Conservation (phyloP, 179 eudicot species). For the Carnegiea gigantea region DNA sequence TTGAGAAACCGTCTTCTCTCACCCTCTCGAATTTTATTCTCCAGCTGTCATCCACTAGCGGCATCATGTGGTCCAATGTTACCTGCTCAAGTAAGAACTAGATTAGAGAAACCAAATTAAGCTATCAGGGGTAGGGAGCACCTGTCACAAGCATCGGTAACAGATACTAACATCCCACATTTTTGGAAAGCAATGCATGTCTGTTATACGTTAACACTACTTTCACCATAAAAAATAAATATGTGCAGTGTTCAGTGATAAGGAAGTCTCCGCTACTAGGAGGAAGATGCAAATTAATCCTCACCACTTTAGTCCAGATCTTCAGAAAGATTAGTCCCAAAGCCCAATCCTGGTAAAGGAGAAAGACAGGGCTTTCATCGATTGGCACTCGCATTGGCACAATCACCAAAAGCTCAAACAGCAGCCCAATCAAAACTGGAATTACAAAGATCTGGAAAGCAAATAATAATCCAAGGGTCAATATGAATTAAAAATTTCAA, state of each 20-base stretch:
- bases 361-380: conserved; percentile 99
- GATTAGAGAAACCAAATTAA: neutral
- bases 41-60: conserved; percentile 88
- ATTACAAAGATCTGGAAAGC: conserved; percentile 74
- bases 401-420: conserved; percentile 89
- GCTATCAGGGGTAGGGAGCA: neutral
- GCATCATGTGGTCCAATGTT: conserved; percentile 90
- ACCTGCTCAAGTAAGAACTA: conserved; percentile 45
- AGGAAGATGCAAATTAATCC: conserved; percentile 18
- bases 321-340: conserved; percentile 86
- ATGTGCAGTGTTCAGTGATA: neutral
- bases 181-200: neutral
- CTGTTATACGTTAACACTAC: neutral
- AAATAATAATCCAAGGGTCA: conserved; percentile 14
- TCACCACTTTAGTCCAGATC: conserved; percentile 97
- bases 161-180: neutral
- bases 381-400: conserved; percentile 98
- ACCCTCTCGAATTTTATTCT: conserved; percentile 91
- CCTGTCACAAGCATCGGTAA: neutral
- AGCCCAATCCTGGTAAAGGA: conserved; percentile 98
- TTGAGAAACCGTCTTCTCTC: conserved; percentile 88
- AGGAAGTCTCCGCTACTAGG: neutral
- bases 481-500: neutral
- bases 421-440: conserved; percentile 88
- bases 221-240: neutral